These are phyloP conservation scores for Dalbergia cultrata DNA, from an alignment of 306 rosid species.

Conservation along the genomic window DNA sequence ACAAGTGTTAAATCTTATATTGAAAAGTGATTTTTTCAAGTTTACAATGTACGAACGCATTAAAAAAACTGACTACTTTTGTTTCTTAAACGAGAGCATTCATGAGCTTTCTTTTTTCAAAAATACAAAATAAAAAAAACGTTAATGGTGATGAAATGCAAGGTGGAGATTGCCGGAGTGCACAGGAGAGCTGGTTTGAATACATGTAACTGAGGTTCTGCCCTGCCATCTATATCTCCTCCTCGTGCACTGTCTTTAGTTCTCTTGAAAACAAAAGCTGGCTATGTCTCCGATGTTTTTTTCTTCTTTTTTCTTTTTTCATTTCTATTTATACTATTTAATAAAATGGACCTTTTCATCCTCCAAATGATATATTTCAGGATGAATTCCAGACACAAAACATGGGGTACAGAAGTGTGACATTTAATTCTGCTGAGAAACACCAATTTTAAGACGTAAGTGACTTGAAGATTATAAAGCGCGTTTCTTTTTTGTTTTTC, in stretches of 20 bases:
- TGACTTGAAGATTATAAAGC: not conserved
- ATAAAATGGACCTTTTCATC: constrained; percentile 27
- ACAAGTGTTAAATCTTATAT: no score
- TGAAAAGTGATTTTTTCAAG: no score
- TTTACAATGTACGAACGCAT: no score
- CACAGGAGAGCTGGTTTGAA: not conserved
- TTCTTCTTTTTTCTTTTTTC: not conserved
- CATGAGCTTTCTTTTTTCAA: no score
- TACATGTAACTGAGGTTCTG: constrained; percentile 28
- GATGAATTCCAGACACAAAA: not conserved
- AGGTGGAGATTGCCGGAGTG: not conserved
- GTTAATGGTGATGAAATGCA: not conserved
- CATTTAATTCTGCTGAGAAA: not conserved
- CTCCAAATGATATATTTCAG: not conserved
- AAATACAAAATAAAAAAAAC: no score
- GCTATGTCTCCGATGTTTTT: constrained; percentile 3
- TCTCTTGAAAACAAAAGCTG: constrained; percentile 40
- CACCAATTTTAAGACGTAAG: not conserved
- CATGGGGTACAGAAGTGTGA: not conserved
- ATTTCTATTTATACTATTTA: not conserved
- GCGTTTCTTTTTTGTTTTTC: not conserved
- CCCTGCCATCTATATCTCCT: constrained; percentile 7
- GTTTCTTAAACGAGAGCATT: no score
- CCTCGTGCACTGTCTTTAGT: constrained; percentile 50
- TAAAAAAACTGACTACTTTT: no score